A percentile compares a stretch with the other conserved stretches of the same genome.
Evolutionary conservation across 2,329 filamentous ascomycete species (phyloP).

Genomic region (Grosmannia serpens): DNA sequence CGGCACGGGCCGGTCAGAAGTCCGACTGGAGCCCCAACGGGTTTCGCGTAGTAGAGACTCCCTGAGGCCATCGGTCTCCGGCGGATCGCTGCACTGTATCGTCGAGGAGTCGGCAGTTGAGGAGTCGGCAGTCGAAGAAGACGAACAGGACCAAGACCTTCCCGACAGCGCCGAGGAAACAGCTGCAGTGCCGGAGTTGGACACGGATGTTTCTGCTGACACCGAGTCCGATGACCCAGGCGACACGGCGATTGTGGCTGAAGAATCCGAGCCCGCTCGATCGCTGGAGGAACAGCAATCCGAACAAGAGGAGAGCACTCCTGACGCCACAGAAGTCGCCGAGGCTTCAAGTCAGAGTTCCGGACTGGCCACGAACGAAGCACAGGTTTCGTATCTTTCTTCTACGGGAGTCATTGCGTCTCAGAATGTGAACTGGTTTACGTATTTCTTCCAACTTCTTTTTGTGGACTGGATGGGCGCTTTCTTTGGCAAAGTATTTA

Average conservation of each 20-base stretch:
- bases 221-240: neutral
- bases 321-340: neutral
- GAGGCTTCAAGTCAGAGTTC: too few relatives aligned
- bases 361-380: neutral
- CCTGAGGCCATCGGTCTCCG: neutral
- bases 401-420: neutral
- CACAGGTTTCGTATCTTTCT: neutral
- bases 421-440: slow-evolving; percentile 20
- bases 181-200: neutral
- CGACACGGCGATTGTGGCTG: neutral
- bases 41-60: neutral
- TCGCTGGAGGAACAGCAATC: too few relatives aligned
- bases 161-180: neutral
- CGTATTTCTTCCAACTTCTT: slow-evolving; percentile 21
- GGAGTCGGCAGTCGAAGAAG: neutral
- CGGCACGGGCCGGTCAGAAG: neutral
- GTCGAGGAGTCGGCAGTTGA: neutral
- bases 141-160: neutral
- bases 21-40: neutral
- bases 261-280: neutral
- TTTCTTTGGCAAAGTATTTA: slow-evolving; percentile 21
- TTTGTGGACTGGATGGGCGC: slow-evolving; percentile 29
- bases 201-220: neutral
- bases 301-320: neutral
- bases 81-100: neutral